A percentile compares a stretch with the other conserved stretches of the same genome.
Evolutionary conservation across 176 grass and related monocot species (phyloP).

Genomic region (Guadua angustifolia): DNA sequence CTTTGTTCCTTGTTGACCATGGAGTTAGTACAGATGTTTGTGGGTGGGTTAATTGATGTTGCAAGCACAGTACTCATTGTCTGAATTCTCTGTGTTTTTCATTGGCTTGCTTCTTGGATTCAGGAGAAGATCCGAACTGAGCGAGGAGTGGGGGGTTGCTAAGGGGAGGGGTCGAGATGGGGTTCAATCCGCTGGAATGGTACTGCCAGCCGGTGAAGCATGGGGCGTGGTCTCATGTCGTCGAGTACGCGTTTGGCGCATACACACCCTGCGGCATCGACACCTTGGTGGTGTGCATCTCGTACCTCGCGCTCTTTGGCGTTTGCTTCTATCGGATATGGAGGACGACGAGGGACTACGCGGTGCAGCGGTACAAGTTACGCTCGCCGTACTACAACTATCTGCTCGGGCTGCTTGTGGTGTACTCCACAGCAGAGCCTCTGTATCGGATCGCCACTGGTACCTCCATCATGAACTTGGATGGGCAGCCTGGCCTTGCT

Average conservation of each 20-base stretch:
- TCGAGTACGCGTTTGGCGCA: slow-evolving; percentile 71
- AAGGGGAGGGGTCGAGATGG: slow-evolving; percentile 56
- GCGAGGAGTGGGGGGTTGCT: slow-evolving; percentile 25
- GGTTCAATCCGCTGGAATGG: slow-evolving; percentile 72
- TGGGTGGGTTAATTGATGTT: slow-evolving; percentile 27
- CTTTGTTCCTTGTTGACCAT: background rate
- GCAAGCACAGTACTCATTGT: background rate
- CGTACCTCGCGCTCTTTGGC: slow-evolving; percentile 75
- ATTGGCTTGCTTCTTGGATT: slow-evolving; percentile 15
- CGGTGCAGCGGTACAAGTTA: slow-evolving; percentile 70
- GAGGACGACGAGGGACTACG: slow-evolving; percentile 72
- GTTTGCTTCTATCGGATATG: slow-evolving; percentile 94
- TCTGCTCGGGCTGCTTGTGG: slow-evolving; percentile 61
- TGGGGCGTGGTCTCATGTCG: slow-evolving; percentile 66
- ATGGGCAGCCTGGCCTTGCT: slow-evolving; percentile 68
- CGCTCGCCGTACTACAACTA: slow-evolving; percentile 75
- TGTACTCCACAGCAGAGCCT: slow-evolving; percentile 62
- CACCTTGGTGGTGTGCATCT: slow-evolving; percentile 80
- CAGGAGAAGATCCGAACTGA: slow-evolving; percentile 39
- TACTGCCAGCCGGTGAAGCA: slow-evolving; percentile 84
- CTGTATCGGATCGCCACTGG: slow-evolving; percentile 72
- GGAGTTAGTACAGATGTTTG: background rate
- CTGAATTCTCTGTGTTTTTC: slow-evolving; percentile 23
- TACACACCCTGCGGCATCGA: slow-evolving; percentile 89
- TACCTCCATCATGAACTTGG: slow-evolving; percentile 70